Evolutionary conservation across 148 eudicot genomes (phyloP).

Genomic region (Cornus kousa): DNA sequence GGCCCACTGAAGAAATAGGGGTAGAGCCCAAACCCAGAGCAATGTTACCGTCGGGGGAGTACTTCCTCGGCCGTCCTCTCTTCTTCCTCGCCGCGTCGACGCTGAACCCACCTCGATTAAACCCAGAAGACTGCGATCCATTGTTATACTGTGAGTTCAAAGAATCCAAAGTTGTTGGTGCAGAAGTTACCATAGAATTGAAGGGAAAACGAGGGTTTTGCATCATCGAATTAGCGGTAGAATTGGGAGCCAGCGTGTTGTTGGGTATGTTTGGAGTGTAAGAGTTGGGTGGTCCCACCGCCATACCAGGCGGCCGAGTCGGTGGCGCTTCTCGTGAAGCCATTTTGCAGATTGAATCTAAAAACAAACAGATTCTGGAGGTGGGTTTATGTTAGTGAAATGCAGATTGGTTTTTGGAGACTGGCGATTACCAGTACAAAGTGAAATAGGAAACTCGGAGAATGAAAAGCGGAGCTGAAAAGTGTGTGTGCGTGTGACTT

Average conservation of each 20-base stretch:
- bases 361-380: not conserved
- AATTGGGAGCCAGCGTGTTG: constrained; percentile 24
- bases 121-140: constrained; percentile 25
- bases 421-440: not conserved
- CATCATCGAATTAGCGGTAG: constrained; percentile 9
- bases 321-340: constrained; percentile 25
- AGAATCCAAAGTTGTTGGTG: constrained; percentile 26
- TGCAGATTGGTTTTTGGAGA: constrained; percentile 9
- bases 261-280: constrained; percentile 14
- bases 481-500: not conserved
- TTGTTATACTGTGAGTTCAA: constrained; percentile 31
- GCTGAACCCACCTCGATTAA: constrained; percentile 34
- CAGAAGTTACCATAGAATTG: constrained; percentile 24
- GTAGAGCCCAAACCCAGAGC: constrained; percentile 42
- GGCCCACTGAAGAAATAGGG: constrained; percentile 10
- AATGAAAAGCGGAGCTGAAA: not conserved
- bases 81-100: constrained; percentile 74
- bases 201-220: constrained; percentile 46
- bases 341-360: constrained; percentile 2
- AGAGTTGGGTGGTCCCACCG: constrained; percentile 25
- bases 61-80: constrained; percentile 88
- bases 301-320: constrained; percentile 32
- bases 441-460: not conserved
- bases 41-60: constrained; percentile 67
- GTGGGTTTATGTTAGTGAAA: not conserved